Conservation (phyloP, 495 filamentous ascomycete genomes). For the Lophiotrema nucula region DNA sequence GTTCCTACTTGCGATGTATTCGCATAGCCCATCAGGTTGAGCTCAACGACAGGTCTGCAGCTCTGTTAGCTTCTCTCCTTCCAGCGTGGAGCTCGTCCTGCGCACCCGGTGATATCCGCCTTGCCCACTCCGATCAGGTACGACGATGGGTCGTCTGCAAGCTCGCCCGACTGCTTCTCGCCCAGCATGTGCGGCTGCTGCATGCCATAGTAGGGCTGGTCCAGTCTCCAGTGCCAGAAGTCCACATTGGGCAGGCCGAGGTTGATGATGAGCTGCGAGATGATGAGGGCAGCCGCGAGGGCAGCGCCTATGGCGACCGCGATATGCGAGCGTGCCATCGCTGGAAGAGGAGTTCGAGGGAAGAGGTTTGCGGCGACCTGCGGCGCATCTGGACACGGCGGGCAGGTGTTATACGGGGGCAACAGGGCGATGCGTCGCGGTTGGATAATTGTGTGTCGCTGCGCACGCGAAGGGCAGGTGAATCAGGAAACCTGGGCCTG, state of each 20-base stretch:
- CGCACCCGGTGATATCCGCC: conserved; percentile 87
- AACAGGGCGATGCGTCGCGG: not conserved
- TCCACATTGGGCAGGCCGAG: conserved; percentile 36
- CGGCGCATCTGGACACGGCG: not conserved
- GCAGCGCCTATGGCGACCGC: conserved; percentile 27
- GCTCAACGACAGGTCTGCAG: conserved; percentile 76
- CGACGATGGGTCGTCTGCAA: conserved; percentile 44
- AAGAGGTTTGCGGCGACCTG: conserved; percentile 9
- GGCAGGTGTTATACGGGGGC: not conserved
- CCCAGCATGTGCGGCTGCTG: conserved; percentile 28
- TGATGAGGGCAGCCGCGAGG: conserved; percentile 29
- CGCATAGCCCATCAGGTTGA: conserved; percentile 92
- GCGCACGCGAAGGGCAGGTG: not conserved
- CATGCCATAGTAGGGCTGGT: conserved; percentile 9
- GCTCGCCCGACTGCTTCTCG: conserved; percentile 18
- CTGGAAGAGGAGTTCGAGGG: conserved; percentile 8
- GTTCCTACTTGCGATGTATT: conserved; percentile 80
- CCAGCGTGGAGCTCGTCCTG: conserved; percentile 2
- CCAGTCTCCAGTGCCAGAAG: conserved; percentile 29
- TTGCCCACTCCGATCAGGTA: conserved; percentile 92
- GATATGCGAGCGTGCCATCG: conserved; percentile 35
- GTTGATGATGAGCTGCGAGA: conserved; percentile 36
- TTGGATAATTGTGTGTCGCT: not conserved
- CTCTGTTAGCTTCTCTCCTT: conserved; percentile 3
- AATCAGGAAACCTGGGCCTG: not conserved